These are phyloP conservation scores for Coprinopsis marcescibilis DNA, from an alignment of 768 basidiomycete species.

Conservation along the genomic window DNA sequence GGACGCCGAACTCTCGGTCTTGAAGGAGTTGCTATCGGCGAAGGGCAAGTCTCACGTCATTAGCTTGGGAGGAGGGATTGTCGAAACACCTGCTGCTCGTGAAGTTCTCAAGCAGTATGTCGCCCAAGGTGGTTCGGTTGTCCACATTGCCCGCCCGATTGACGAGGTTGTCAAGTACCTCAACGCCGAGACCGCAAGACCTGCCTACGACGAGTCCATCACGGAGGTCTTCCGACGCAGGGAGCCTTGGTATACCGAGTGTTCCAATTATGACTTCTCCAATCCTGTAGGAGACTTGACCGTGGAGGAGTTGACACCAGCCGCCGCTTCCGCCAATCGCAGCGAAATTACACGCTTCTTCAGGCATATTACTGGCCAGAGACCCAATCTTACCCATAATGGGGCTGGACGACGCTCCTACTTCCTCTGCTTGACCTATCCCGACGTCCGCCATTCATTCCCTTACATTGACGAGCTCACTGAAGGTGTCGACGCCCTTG, in stretches of 20 bases:
- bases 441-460: slow-evolving; percentile 72
- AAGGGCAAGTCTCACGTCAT: slow-evolving; percentile 65
- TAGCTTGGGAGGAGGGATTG: slow-evolving; percentile 91
- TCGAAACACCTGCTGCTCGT: slow-evolving; percentile 77
- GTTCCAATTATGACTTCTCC: slow-evolving; percentile 76
- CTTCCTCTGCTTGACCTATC: slow-evolving; percentile 91
- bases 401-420: slow-evolving; percentile 57
- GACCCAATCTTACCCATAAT: slow-evolving; percentile 58
- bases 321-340: slow-evolving; percentile 33
- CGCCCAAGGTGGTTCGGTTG: slow-evolving; percentile 60
- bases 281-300: slow-evolving; percentile 52
- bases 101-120: slow-evolving; percentile 65
- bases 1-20: slow-evolving; percentile 61
- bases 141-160: slow-evolving; percentile 77
- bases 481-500: slow-evolving; percentile 85
- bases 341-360: slow-evolving; percentile 83
- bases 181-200: slow-evolving; percentile 66
- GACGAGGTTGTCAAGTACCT: slow-evolving; percentile 82
- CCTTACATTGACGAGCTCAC: slow-evolving; percentile 65
- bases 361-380: slow-evolving; percentile 71
- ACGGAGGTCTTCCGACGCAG: slow-evolving; percentile 80
- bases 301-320: too few relatives aligned
- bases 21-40: slow-evolving; percentile 56
- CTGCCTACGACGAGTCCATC: slow-evolving; percentile 85
- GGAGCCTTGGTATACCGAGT: slow-evolving; percentile 81